Evolutionary conservation across 768 basidiomycete species (phyloP).

Genomic region (Suillus subalutaceus): DNA sequence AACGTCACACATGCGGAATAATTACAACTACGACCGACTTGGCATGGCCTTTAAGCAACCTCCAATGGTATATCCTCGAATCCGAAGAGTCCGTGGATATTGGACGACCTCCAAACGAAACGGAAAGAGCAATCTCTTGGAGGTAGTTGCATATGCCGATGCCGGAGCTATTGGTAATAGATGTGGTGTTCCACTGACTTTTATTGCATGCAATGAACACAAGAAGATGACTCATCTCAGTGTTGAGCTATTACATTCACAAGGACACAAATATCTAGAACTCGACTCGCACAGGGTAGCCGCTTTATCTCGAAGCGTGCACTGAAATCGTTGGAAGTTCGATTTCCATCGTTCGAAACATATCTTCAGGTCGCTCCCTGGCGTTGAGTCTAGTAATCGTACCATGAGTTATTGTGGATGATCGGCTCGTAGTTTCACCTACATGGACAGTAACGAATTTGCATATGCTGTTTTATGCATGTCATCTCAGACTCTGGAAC

Average conservation of each 20-base stretch:
- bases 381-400: neutral
- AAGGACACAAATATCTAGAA: neutral
- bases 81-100: no score
- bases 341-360: neutral
- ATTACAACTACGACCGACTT: no score
- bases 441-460: constrained; percentile 6
- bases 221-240: neutral
- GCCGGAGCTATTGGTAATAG: neutral
- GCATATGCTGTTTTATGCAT: neutral
- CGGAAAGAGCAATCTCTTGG: neutral
- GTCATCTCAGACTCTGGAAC: neutral
- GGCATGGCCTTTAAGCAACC: no score
- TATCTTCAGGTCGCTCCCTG: neutral
- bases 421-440: neutral
- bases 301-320: neutral
- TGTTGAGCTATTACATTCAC: neutral
- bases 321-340: neutral
- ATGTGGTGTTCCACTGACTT: neutral
- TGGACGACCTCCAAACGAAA: no score
- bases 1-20: no score
- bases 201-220: neutral
- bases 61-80: no score
- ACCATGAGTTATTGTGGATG: no score
- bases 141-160: neutral
- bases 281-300: neutral